These are phyloP conservation scores for Tetrapisispora taiwanensis DNA, from an alignment of 805 yeast species.

Conservation along the genomic window DNA sequence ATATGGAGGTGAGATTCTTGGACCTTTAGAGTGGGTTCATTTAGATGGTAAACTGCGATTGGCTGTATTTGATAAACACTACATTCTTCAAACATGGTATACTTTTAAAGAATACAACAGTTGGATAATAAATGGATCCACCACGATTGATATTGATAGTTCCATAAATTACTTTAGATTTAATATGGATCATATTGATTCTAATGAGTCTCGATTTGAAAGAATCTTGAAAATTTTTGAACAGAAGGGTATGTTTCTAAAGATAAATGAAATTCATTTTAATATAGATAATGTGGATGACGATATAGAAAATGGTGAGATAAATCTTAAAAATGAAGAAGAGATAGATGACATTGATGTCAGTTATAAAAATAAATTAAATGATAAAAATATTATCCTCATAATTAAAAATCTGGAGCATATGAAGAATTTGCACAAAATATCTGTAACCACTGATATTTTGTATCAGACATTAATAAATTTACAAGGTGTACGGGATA, in stretches of 20 bases:
- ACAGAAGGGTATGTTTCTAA: slow-evolving; percentile 6
- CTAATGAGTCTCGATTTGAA: slow-evolving; percentile 1
- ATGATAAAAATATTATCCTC: slow-evolving; percentile 5
- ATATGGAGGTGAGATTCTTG: slow-evolving; percentile 15
- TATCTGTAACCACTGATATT: slow-evolving; percentile 13
- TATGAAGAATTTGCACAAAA: slow-evolving; percentile 15
- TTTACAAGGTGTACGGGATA: slow-evolving; percentile 24
- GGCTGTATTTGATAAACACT: slow-evolving; percentile 16
- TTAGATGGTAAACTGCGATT: slow-evolving; percentile 13
- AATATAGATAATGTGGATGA: slow-evolving; percentile 9
- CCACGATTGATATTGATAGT: slow-evolving; percentile 3
- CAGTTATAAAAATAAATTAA: slow-evolving; percentile 4
- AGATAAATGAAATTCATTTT: slow-evolving; percentile 10
- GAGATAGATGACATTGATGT: neutral
- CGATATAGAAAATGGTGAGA: neutral
- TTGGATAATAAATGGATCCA: slow-evolving; percentile 13
- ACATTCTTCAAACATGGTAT: slow-evolving; percentile 24
- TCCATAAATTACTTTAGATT: slow-evolving; percentile 10
- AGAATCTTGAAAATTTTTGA: slow-evolving; percentile 6
- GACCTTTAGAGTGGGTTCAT: slow-evolving; percentile 18
- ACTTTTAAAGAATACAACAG: slow-evolving; percentile 16
- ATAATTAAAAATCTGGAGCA: slow-evolving; percentile 12
- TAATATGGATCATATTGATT: slow-evolving; percentile 10
- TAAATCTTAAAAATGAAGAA: neutral
- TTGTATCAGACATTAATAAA: slow-evolving; percentile 21